A percentile compares a stretch with the other conserved stretches of the same genome.
These are phyloP conservation scores for Naganishia vaughanmartiniae DNA, from an alignment of 768 basidiomycete species.

Conservation along the genomic window DNA sequence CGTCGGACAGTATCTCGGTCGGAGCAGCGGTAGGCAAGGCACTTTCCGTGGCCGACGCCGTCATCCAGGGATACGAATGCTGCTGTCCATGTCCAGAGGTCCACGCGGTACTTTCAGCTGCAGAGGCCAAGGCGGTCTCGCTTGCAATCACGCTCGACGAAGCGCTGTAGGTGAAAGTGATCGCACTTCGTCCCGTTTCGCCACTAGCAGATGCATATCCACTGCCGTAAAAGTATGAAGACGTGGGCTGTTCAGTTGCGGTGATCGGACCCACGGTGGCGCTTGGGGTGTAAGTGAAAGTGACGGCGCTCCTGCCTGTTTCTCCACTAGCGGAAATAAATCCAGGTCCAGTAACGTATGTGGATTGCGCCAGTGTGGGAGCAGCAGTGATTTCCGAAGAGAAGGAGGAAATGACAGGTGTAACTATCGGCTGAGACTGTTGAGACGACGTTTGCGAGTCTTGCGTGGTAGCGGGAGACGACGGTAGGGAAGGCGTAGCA, in stretches of 20 bases:
- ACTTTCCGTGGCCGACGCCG: background rate
- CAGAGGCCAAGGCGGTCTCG: background rate
- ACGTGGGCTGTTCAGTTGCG: background rate
- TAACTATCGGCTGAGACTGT: background rate
- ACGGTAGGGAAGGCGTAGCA: background rate
- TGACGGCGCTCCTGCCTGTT: constrained; percentile 25
- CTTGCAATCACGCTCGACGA: background rate
- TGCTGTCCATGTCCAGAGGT: constrained; percentile 25
- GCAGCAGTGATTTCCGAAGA: background rate
- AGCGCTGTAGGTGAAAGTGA: constrained; percentile 13
- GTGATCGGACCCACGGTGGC: background rate
- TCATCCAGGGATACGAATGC: constrained; percentile 30
- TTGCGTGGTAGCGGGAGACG: background rate
- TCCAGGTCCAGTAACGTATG: constrained; percentile 15
- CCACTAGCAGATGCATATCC: constrained; percentile 13
- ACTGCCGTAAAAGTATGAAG: constrained; percentile 9
- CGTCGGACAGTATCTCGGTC: background rate
- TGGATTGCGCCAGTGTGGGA: background rate
- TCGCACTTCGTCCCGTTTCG: constrained; percentile 8
- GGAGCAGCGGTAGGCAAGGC: background rate
- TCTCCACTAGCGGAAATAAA: constrained; percentile 15
- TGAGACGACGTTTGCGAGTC: background rate
- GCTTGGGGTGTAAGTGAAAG: constrained; percentile 24
- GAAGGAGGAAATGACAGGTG: background rate
- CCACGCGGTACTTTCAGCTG: constrained; percentile 17